A percentile compares a stretch with the other conserved stretches of the same genome.
These are phyloP conservation scores for Trichosanthes truncata DNA, from an alignment of 306 rosid species.

Conservation along the genomic window DNA sequence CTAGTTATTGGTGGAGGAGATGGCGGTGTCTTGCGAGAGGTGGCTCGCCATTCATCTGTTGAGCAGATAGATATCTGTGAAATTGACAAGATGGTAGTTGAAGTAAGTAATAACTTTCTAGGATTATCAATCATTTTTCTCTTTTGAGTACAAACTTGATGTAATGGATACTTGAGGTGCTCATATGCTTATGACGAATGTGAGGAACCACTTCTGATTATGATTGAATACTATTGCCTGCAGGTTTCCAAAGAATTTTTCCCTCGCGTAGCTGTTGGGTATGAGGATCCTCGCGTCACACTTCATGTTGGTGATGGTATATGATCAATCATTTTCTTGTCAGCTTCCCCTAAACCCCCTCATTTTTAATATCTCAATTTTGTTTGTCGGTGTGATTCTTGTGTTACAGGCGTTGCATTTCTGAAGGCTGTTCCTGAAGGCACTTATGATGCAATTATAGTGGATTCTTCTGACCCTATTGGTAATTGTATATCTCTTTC, in stretches of 20 bases:
- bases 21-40: slow-evolving; percentile 97
- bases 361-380: neutral
- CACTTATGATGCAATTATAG: slow-evolving; percentile 85
- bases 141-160: neutral
- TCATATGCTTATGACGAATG: neutral
- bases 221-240: neutral
- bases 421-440: slow-evolving; percentile 81
- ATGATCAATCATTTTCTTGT: slow-evolving; percentile 19
- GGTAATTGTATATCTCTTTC: slow-evolving; percentile 29
- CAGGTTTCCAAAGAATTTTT: slow-evolving; percentile 85
- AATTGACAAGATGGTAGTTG: slow-evolving; percentile 97
- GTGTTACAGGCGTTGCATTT: slow-evolving; percentile 76
- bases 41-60: slow-evolving; percentile 76
- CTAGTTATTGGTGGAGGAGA: slow-evolving; percentile 99
- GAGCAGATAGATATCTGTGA: slow-evolving; percentile 89
- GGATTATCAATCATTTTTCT: neutral
- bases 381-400: slow-evolving; percentile 15
- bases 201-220: neutral
- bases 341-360: neutral
- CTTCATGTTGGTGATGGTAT: slow-evolving; percentile 87
- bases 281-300: slow-evolving; percentile 67
- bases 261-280: slow-evolving; percentile 77
- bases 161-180: neutral
- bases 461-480: slow-evolving; percentile 96
- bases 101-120: slow-evolving; percentile 37